Conservation (phyloP, 768 basidiomycete species). For the Pseudohyphozyma bogoriensis region DNA sequence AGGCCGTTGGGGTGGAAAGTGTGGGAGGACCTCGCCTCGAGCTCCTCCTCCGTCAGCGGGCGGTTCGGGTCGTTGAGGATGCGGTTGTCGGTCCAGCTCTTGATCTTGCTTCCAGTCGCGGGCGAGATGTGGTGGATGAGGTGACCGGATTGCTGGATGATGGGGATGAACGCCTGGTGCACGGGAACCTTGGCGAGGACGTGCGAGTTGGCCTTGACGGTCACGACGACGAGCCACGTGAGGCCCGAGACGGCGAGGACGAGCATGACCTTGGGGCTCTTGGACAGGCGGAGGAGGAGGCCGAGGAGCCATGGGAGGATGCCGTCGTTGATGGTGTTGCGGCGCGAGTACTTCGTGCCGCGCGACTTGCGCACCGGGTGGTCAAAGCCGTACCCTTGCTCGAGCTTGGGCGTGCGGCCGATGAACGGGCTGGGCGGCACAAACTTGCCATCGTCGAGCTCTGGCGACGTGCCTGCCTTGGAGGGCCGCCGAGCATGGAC, state of each 20-base stretch:
- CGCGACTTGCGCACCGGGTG: not conserved
- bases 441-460: not conserved
- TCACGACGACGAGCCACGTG: constrained; percentile 2
- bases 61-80: constrained; percentile 13
- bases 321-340: not conserved
- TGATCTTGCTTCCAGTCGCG: constrained; percentile 9
- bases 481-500: not conserved
- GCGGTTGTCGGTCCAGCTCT: constrained; percentile 26
- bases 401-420: not conserved
- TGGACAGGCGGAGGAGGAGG: constrained; percentile 4
- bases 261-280: not conserved
- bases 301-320: not conserved
- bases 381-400: not conserved
- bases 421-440: not conserved
- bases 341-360: not conserved
- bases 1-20: constrained; percentile 29
- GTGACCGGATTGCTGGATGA: constrained; percentile 22
- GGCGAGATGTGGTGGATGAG: constrained; percentile 18
- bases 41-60: constrained; percentile 18
- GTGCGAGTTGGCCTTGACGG: constrained; percentile 6
- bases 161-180: constrained; percentile 19
- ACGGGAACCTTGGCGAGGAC: constrained; percentile 11
- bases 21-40: constrained; percentile 18
- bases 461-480: not conserved
- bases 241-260: constrained; percentile 1